Base-by-base conservation (phyloP, 75 land plant genomes). In the Cupressus sempervirens region DNA sequence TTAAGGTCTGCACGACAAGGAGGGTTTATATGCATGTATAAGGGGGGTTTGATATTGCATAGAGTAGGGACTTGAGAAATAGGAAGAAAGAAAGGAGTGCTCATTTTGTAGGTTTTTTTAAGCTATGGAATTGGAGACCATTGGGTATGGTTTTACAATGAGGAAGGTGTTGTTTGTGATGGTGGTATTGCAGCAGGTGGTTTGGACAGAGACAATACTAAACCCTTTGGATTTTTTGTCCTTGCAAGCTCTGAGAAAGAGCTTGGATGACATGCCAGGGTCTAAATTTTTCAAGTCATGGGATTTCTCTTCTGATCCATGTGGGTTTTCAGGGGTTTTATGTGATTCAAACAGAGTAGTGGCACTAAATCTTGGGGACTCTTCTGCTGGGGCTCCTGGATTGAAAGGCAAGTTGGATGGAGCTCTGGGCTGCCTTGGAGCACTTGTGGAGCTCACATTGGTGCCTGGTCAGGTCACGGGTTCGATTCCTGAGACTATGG, bases 401-500 rank as follows among this genome's bases (percentile, higher is more conserved):
- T 81, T 94, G 32, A 82, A 83, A 65, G 95, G 95, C 54, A 76
- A 84, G 68, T 88, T 94, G 23, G 88, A 89, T 76, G 87, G 91
- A 18, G 87, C 91, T 30, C 16, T 94, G 54, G 92, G 92, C 29
- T 84, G 85, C 32, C 90, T 94, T 48, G 76, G 91, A 16, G 75
- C 88, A 0, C 89, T 94, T 26, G 46, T 87, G 8, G 92, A 90
- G 83, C 83, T 94, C 72, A 83, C 93, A 50, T 30, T 94, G 52
- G 95, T 93, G 14, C 95, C 95, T 14, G 95, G 95, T 34, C 84
- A 88, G 48, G 85, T 94, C 70, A 3, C n/a, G 1, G 95, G 95
- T 29, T 15, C 86, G 3, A 67, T 93, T 10, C 94, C 96, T 9
- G 53, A 82, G 38, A 80, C 90, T 12, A 16, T 94, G 32, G 84